Base-by-base conservation (phyloP, 164 flowering plant genomes). In the Aristolochia fimbriata region DNA sequence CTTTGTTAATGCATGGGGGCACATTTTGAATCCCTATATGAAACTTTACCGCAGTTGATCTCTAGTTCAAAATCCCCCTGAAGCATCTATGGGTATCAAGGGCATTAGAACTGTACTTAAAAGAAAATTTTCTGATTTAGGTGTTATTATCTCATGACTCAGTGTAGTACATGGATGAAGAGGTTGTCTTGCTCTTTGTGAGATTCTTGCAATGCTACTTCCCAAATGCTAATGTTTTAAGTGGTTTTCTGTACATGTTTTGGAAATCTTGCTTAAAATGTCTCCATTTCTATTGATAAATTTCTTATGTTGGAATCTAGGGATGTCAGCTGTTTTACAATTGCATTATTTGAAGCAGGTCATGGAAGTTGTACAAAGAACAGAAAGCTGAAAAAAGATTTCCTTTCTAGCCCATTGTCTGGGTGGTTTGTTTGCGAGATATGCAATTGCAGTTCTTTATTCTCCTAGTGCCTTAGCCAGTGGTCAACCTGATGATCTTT, bases 381-480 rank as follows among this genome's bases (percentile, higher is more conserved):
- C 80, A 17, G 77, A 79, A 48, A 77, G 87, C 78, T 72, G 90
- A 51, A 93, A 78, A 68, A 86, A 67, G 76, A 87, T 89, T 22
- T 93, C 98, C 24, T 89, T 93, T 71, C 60, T 93, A 68, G 88
- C 91, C 19, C 98, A 89, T 81, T 93, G 96, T 61, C 87, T 91
- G 60, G 98, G 98, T 67, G 98, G 98, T 55, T 76, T 91, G 76
- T 78, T 91, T 83, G 87, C 91, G 59, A 79, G 98, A 83, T 80
- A 85, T 73, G 92, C 98, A 23, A 59, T 88, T 67, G 70, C 83
- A 55, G 79, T 80, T 55, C 84, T 91, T 60, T 84, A 83, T 71
- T 68, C 86, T 49, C 62, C 75, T 31, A 68, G 60, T 67, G 27
- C 62, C 20, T 54, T 49, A 49, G 58, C 20, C 52, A 55, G 33